phyloP scores from a whole-genome alignment of 495 filamentous ascomycete species.

The Choiromyces venosus region DNA sequence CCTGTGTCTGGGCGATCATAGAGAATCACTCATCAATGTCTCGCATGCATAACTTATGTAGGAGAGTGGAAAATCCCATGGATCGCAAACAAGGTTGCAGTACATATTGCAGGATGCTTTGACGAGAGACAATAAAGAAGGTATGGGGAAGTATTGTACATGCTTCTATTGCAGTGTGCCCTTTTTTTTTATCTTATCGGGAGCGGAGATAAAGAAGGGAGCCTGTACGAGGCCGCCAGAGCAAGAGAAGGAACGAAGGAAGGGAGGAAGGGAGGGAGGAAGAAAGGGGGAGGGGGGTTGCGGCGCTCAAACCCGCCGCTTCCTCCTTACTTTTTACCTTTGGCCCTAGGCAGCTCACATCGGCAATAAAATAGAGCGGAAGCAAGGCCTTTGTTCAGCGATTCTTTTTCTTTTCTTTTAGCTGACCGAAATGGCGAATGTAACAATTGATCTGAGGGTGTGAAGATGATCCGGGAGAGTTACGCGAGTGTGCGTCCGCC shows the following conservation, averaged over 20 bases:
- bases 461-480: conserved; percentile 41
- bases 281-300: conserved; percentile 21
- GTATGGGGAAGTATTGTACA: conserved; percentile 32
- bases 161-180: conserved; percentile 39
- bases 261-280: conserved; percentile 1
- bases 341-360: conserved; percentile 24
- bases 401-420: conserved; percentile 8
- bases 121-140: conserved; percentile 41
- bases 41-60: conserved; percentile 20
- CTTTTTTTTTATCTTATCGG: conserved; percentile 10
- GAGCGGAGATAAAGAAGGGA: conserved; percentile 29
- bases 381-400: conserved; percentile 38
- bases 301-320: conserved; percentile 13
- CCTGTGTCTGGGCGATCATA: neutral
- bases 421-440: conserved; percentile 26
- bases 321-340: neutral
- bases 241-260: conserved; percentile 9
- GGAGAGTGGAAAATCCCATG: conserved; percentile 15
- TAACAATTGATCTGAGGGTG: conserved; percentile 20
- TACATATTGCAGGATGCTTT: conserved; percentile 38
- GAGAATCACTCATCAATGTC: conserved; percentile 21
- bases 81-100: conserved; percentile 40
- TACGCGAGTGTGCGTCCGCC: conserved; percentile 43
- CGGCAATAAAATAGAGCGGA: conserved; percentile 30
- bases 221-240: conserved; percentile 28